These are phyloP conservation scores for Zasmidium cellare DNA, from an alignment of 2,329 filamentous ascomycete genomes.

Conservation along the genomic window DNA sequence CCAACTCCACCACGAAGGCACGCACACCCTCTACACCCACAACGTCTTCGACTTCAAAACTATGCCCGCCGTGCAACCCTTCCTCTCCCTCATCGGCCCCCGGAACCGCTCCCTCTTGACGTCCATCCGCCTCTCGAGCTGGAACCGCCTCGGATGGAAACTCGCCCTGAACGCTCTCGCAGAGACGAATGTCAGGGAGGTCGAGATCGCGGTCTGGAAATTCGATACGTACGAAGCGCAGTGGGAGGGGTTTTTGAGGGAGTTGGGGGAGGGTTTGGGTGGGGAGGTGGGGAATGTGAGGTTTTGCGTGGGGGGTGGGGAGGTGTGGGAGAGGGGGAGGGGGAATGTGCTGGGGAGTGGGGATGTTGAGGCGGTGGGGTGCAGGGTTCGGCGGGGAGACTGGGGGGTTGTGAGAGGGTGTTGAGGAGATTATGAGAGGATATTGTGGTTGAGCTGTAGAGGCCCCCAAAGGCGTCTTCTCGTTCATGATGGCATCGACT, in stretches of 20 bases:
- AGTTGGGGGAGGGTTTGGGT: not conserved
- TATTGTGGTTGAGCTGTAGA: no score
- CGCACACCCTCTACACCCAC: not conserved
- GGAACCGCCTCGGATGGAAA: not conserved
- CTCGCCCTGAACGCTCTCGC: not conserved
- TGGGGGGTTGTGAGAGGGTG: no score
- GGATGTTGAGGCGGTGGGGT: not conserved
- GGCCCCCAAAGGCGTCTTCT: no score
- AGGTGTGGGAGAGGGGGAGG: not conserved
- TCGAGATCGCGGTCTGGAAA: not conserved
- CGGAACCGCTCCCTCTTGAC: not conserved
- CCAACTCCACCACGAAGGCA: not conserved
- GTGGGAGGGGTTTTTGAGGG: not conserved
- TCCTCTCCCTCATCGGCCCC: not conserved
- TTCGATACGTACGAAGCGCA: not conserved
- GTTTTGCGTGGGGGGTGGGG: not conserved
- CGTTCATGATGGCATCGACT: no score
- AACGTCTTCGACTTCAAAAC: slow-evolving; percentile 1
- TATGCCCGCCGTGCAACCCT: not conserved
- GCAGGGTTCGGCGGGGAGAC: not conserved
- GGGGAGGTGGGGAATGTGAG: not conserved
- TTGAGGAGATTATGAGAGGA: no score
- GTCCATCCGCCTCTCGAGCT: not conserved
- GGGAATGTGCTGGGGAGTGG: not conserved
- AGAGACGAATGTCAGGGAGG: not conserved